These are phyloP conservation scores for Aspergillus saccharolyticus DNA, from an alignment of 495 filamentous ascomycete species.

Conservation along the genomic window DNA sequence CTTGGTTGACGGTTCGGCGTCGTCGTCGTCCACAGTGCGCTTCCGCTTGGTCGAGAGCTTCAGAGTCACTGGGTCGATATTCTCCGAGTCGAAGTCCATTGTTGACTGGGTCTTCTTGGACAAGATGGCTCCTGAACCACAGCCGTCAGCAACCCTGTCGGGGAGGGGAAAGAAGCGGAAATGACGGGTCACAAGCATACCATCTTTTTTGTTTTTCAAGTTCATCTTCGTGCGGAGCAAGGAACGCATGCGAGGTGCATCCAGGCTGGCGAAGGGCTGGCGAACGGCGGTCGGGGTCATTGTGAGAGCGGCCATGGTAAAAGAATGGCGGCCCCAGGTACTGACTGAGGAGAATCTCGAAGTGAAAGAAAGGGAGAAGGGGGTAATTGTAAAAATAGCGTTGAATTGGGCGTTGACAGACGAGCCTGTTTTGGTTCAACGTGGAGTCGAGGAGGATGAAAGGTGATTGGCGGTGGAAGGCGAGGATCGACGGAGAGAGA, in stretches of 20 bases:
- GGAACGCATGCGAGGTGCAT: slow-evolving; percentile 39
- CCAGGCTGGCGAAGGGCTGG: slow-evolving; percentile 43
- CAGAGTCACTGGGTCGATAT: slow-evolving; percentile 67
- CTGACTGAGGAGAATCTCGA: neutral
- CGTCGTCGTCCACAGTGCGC: slow-evolving; percentile 47
- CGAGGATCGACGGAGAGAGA: slow-evolving; percentile 1
- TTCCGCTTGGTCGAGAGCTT: slow-evolving; percentile 63
- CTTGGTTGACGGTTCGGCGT: slow-evolving; percentile 34
- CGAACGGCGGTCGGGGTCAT: slow-evolving; percentile 36
- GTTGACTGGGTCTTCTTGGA: slow-evolving; percentile 36
- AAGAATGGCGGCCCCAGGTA: neutral
- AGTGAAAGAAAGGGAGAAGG: neutral
- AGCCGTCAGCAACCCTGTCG: slow-evolving; percentile 5
- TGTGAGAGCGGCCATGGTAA: slow-evolving; percentile 38
- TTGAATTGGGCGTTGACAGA: neutral
- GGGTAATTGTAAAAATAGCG: neutral
- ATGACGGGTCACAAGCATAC: slow-evolving; percentile 28
- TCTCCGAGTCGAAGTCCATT: slow-evolving; percentile 65
- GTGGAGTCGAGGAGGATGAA: slow-evolving; percentile 9
- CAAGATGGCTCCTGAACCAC: slow-evolving; percentile 21
- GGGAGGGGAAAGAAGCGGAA: neutral
- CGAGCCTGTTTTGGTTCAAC: slow-evolving; percentile 22
- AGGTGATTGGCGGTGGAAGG: slow-evolving; percentile 12
- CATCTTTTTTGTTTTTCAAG: slow-evolving; percentile 53
- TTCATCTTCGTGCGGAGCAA: slow-evolving; percentile 42